A percentile compares a stretch with the other conserved stretches of the same genome.
These are phyloP conservation scores for Fistulinella cinereoalba DNA, from an alignment of 1,284 basidiomycete genomes.

Conservation along the genomic window DNA sequence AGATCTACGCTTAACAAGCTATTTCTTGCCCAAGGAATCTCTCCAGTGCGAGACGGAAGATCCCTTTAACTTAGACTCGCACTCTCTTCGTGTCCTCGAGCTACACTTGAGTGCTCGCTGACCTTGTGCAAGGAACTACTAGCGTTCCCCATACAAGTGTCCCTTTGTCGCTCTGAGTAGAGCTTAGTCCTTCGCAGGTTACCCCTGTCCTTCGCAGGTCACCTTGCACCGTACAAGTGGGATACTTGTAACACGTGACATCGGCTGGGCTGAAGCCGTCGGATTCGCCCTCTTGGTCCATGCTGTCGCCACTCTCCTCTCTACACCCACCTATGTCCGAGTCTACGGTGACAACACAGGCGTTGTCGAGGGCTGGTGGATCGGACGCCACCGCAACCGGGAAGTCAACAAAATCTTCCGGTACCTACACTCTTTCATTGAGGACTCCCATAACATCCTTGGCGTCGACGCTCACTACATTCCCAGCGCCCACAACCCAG, in stretches of 20 bases:
- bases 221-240: too few relatives aligned
- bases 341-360: neutral
- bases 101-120: too few relatives aligned
- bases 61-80: too few relatives aligned
- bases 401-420: neutral
- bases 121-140: too few relatives aligned
- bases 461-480: neutral
- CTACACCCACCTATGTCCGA: neutral
- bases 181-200: too few relatives aligned
- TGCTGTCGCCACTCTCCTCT: neutral
- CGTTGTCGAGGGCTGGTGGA: neutral
- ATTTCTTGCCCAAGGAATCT: too few relatives aligned
- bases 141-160: too few relatives aligned
- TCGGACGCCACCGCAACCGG: neutral
- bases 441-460: neutral
- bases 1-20: too few relatives aligned
- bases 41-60: too few relatives aligned
- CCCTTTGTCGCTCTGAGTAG: too few relatives aligned
- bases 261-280: conserved; percentile 16
- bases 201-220: too few relatives aligned
- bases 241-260: conserved; percentile 7
- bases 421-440: neutral
- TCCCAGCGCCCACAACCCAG: neutral
- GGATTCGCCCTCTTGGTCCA: conserved; percentile 31
- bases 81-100: too few relatives aligned